A percentile compares a stretch with the other conserved stretches of the same genome.
Conservation (phyloP, 257 asterid species). For the Gentiana macrophylla region DNA sequence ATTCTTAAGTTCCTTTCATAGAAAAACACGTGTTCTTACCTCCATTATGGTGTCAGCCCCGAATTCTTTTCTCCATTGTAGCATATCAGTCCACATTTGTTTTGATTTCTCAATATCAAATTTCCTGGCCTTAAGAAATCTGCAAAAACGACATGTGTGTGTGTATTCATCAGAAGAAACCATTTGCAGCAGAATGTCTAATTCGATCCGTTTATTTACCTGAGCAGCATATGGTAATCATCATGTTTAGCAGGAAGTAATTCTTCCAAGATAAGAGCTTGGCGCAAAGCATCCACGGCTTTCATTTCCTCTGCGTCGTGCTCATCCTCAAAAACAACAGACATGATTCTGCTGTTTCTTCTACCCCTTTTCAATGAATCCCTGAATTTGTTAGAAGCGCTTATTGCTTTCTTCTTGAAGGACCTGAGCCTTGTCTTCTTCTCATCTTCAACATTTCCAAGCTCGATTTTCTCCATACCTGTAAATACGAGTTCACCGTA, state of each 20-base stretch:
- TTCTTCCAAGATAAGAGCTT: constrained; percentile 84
- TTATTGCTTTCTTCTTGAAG: constrained; percentile 41
- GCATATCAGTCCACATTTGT: constrained; percentile 98
- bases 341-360: constrained; percentile 72
- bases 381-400: constrained; percentile 47
- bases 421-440: constrained; percentile 43
- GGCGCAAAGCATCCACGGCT: constrained; percentile 87
- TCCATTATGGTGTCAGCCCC: constrained; percentile 70
- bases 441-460: constrained; percentile 37
- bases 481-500: constrained; percentile 1
- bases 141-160: constrained; percentile 13
- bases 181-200: no score
- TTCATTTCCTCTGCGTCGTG: constrained; percentile 82
- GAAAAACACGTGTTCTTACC: constrained; percentile 23
- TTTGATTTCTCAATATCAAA: constrained; percentile 83
- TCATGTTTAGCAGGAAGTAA: constrained; percentile 81
- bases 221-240: constrained; percentile 80
- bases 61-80: constrained; percentile 95
- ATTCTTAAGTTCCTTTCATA: no score
- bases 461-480: constrained; percentile 41
- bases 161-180: no score
- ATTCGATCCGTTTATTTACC: constrained; percentile 23
- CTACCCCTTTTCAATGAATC: constrained; percentile 37
- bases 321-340: constrained; percentile 73
- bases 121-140: constrained; percentile 89